Evolutionary conservation across 768 basidiomycete species (phyloP).

Genomic region (Coprinopsis cinerea): DNA sequence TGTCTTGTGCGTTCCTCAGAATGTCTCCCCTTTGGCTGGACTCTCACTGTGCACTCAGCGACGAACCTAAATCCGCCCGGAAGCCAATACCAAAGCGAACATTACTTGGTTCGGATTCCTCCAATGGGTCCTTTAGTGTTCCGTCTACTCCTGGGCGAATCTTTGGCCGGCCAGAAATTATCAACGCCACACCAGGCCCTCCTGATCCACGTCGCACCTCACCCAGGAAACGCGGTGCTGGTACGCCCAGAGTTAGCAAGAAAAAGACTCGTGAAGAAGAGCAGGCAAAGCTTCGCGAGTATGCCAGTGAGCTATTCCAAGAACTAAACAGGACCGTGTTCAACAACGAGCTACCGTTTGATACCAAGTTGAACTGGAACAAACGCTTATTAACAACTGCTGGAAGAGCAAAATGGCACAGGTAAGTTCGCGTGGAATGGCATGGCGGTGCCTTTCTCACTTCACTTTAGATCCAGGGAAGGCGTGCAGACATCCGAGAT

Average conservation of each 20-base stretch:
- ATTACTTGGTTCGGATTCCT: too few species aligned
- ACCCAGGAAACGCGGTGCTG: conserved; percentile 6
- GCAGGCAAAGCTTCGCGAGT: conserved; percentile 37
- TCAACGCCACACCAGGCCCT: background rate
- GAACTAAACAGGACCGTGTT: conserved; percentile 59
- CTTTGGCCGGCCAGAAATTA: background rate
- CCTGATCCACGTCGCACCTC: background rate
- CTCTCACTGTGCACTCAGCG: conserved; percentile 16
- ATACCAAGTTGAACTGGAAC: conserved; percentile 61
- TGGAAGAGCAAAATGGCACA: conserved; percentile 60
- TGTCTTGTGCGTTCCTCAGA: conserved; percentile 21
- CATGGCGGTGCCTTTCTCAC: background rate
- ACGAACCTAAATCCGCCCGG: conserved; percentile 45
- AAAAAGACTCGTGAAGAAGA: conserved; percentile 44
- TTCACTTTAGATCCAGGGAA: conserved; percentile 40
- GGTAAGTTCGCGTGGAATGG: conserved; percentile 28
- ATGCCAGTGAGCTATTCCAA: conserved; percentile 53
- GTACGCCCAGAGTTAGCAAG: conserved; percentile 19
- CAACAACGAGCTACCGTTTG: conserved; percentile 41
- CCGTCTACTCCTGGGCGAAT: too few species aligned
- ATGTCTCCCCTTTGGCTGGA: background rate
- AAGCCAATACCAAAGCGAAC: conserved; percentile 45
- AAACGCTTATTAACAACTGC: conserved; percentile 62
- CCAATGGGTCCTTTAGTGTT: too few species aligned
- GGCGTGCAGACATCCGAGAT: conserved; percentile 60